These are phyloP conservation scores for Diphasiastrum complanatum DNA, from an alignment of 83 land plant species.

Conservation along the genomic window DNA sequence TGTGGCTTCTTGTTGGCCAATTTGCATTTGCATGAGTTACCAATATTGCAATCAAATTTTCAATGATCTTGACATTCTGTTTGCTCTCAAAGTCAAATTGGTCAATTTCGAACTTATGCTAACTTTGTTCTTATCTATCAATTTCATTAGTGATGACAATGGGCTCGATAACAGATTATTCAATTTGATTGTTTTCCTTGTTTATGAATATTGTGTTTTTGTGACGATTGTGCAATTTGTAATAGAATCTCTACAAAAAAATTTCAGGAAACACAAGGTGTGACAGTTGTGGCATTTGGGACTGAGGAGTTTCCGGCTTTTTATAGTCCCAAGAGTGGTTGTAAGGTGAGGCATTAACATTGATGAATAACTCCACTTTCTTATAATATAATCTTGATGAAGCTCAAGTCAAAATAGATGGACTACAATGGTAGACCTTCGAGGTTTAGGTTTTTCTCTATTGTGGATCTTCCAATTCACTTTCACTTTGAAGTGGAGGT, in stretches of 20 bases:
- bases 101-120: too few species aligned
- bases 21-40: too few species aligned
- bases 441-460: too few species aligned
- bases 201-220: conserved; percentile 1
- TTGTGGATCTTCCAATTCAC: too few species aligned
- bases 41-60: too few species aligned
- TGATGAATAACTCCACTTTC: not conserved
- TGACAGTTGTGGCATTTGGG: conserved; percentile 72
- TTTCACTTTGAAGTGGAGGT: too few species aligned
- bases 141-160: not conserved
- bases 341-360: conserved; percentile 39
- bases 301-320: conserved; percentile 96
- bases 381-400: not conserved
- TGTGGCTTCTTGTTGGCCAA: too few species aligned
- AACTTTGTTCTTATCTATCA: too few species aligned
- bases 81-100: too few species aligned
- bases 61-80: too few species aligned
- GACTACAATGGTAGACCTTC: too few species aligned
- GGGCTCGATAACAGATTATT: not conserved
- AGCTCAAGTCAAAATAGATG: not conserved
- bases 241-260: too few species aligned
- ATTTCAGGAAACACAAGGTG: conserved; percentile 98
- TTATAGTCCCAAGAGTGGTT: conserved; percentile 82
- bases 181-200: not conserved
- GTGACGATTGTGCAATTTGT: not conserved